phyloP scores from a whole-genome alignment of 371 early-diverging fungal species.

The Aphelidium insulamus region DNA sequence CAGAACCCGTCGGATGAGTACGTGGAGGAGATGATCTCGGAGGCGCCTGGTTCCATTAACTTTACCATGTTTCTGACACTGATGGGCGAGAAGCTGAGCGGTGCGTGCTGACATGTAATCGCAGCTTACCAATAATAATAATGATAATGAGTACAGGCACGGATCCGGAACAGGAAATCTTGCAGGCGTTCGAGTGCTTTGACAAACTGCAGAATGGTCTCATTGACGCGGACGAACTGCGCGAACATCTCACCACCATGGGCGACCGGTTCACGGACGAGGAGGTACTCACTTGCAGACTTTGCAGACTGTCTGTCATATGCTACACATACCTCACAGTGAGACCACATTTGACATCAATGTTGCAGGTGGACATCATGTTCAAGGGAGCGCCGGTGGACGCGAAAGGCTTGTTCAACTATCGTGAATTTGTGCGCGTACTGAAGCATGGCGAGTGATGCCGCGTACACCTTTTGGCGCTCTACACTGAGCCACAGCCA shows the following conservation, averaged over 20 bases:
- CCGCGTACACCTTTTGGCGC: no score
- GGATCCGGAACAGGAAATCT: conserved; percentile 63
- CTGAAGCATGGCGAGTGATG: conserved; percentile 89
- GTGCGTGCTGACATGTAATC: no score
- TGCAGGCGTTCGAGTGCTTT: conserved; percentile 70
- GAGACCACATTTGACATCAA: conserved; percentile 1
- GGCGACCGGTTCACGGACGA: conserved; percentile 77
- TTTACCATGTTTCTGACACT: conserved; percentile 84
- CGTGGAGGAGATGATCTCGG: conserved; percentile 73
- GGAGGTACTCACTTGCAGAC: conserved; percentile 24
- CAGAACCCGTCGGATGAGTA: conserved; percentile 59
- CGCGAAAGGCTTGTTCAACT: conserved; percentile 56
- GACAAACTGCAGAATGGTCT: conserved; percentile 58
- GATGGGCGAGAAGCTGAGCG: conserved; percentile 77
- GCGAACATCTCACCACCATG: conserved; percentile 69
- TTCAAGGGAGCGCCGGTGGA: conserved; percentile 73
- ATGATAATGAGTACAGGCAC: no score
- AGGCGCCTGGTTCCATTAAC: conserved; percentile 65
- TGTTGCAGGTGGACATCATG: conserved; percentile 60
- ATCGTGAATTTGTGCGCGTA: conserved; percentile 69
- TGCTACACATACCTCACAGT: background rate
- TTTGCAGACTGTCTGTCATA: background rate
- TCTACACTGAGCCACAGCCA: no score
- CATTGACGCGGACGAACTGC: conserved; percentile 50
- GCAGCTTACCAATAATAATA: no score